Percentiles rank a stretch among this genome's conserved stretches.
These are phyloP conservation scores for Stagonosporopsis rhizophila DNA, from an alignment of 2,329 filamentous ascomycete species.

Conservation along the genomic window DNA sequence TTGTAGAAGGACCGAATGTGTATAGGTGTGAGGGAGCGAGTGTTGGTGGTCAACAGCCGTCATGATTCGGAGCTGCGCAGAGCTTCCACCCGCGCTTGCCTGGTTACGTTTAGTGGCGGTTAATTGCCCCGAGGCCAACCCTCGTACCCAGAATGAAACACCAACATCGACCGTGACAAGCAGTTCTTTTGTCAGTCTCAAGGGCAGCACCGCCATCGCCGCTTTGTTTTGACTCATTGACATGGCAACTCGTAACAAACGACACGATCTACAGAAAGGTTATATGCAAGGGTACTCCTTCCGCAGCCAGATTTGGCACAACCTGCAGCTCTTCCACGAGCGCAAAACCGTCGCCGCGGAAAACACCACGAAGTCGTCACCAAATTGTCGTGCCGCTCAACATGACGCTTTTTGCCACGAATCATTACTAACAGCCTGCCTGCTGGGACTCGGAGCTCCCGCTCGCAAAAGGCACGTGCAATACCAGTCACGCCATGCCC, in stretches of 20 bases:
- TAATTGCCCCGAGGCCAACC: not conserved
- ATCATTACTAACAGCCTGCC: not conserved
- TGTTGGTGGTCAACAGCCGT: not conserved
- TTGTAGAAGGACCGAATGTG: not conserved
- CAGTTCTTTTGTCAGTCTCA: not conserved
- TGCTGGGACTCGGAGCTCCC: slow-evolving; percentile 13
- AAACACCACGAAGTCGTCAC: slow-evolving; percentile 9
- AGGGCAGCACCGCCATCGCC: not conserved
- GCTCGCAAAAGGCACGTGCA: slow-evolving; percentile 17
- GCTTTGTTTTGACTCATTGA: slow-evolving; percentile 3
- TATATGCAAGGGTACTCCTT: slow-evolving; percentile 16
- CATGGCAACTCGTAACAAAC: not conserved
- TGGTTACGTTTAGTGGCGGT: not conserved
- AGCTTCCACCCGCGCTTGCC: not conserved
- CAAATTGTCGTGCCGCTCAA: not conserved
- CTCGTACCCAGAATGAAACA: not conserved
- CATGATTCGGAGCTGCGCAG: not conserved
- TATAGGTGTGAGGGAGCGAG: not conserved
- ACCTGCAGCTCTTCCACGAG: slow-evolving; percentile 8
- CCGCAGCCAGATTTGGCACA: slow-evolving; percentile 3
- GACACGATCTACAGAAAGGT: not conserved
- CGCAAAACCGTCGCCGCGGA: not conserved
- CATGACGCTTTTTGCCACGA: slow-evolving; percentile 1
- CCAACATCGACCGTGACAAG: not conserved
- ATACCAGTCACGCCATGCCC: slow-evolving; percentile 10